A percentile compares a stretch with the other conserved stretches of the same genome.
phyloP scores from a whole-genome alignment of 2,329 filamentous ascomycete genomes.

The Colletotrichum cuscutae region DNA sequence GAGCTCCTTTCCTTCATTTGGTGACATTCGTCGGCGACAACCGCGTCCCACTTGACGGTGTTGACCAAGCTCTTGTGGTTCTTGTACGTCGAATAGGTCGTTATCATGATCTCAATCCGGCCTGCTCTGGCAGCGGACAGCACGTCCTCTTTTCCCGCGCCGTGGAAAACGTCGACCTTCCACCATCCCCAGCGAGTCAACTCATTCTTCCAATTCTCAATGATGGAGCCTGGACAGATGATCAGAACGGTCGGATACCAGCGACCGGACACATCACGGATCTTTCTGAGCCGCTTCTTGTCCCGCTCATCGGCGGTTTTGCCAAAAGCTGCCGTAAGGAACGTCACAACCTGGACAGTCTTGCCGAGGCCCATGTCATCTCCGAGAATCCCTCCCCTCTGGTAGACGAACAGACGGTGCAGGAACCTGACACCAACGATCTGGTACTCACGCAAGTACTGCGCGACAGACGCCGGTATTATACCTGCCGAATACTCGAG shows the following conservation, averaged over 20 bases:
- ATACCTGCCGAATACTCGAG: constrained; percentile 80
- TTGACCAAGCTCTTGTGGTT: constrained; percentile 81
- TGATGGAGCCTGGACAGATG: constrained; percentile 87
- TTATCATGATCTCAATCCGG: constrained; percentile 89
- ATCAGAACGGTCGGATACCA: constrained; percentile 91
- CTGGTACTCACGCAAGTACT: constrained; percentile 93
- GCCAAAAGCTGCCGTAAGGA: constrained; percentile 90
- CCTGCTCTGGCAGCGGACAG: constrained; percentile 80
- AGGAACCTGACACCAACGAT: constrained; percentile 86
- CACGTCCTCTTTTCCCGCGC: constrained; percentile 73
- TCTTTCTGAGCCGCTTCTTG: constrained; percentile 86
- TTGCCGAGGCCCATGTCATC: constrained; percentile 99
- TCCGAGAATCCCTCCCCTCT: constrained; percentile 89
- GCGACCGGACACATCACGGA: constrained; percentile 68
- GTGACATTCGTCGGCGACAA: constrained; percentile 95
- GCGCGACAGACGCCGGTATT: constrained; percentile 89
- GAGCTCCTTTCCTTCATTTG: constrained; percentile 83
- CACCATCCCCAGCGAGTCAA: constrained; percentile 95
- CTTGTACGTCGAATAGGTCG: constrained; percentile 91
- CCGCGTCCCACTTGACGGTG: constrained; percentile 89
- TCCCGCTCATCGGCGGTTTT: constrained; percentile 93
- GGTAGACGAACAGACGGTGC: constrained; percentile 89
- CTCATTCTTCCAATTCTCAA: constrained; percentile 92
- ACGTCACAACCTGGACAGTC: constrained; percentile 94
- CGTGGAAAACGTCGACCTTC: constrained; percentile 87